Evolutionary conservation across 345 rosid species (phyloP), one percentile per base, ranked within the genome.

Genomic region (Mallotus nudiflorus): DNA sequence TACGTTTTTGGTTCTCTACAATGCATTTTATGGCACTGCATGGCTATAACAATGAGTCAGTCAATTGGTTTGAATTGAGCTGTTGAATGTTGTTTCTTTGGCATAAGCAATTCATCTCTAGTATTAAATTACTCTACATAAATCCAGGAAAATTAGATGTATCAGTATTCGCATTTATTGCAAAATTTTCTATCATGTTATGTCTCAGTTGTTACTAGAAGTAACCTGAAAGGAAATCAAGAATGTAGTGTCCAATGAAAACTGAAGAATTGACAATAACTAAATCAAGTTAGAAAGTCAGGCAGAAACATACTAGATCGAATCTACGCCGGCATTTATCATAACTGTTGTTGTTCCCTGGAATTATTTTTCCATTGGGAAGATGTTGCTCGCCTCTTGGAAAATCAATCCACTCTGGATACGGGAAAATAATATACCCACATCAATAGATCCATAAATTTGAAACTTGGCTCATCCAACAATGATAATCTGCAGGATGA

Each of bases 261-360:
- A 55, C 20, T 28, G 14, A 27, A 28, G 31, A 25, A 65, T 65
- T 49, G 22, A 6, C 35, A 66, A 67, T 24, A 28, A 18, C 11
- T 12, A 54, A 28, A 68, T 9, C 27, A 66, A 19, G 42, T 44
- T 45, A 28, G 24, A 73, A 51, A 65, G 22, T 19, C 46, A 62
- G 50, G 63, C 19, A 62, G 57, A 68, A 73, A 80, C 91, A 84
- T 81, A 94, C 97, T 2, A 90, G 88, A 87, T 94, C 97, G 59
- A 91, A 94, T 77, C 98, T 88, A 24, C 96, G 96, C 25, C 98
- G 84, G 75, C 98, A 94, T 82, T 91, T 91, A 74, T 91, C 98
- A 44, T 74, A 94, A 75, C 98, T 94, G 80, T 27, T 45, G 74
- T 85, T 84, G 73, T 94, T 94, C 67, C 98, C 98, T 31, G 77